Percentiles rank a stretch among this genome's conserved stretches.
Evolutionary conservation across 306 rosid genomes (phyloP).

Genomic region (Cucurbita maxima): DNA sequence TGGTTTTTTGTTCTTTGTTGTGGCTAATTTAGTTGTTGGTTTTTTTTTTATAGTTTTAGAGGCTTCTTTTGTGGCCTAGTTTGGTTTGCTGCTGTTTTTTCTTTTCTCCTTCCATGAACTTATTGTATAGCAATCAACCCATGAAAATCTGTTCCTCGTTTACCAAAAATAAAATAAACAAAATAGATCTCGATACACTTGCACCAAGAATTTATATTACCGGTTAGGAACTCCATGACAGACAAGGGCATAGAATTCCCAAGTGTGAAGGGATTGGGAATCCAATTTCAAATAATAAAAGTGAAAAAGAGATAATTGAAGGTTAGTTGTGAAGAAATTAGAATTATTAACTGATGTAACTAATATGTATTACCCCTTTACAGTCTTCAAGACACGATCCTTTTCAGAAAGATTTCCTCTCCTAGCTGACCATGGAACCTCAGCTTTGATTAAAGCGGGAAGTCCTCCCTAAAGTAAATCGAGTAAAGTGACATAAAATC

Average conservation of each 20-base stretch:
- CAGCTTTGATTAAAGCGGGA: conserved; percentile 69
- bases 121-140: too few relatives aligned
- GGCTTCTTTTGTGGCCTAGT: too few relatives aligned
- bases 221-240: not conserved
- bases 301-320: not conserved
- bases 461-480: conserved; percentile 56
- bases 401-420: conserved; percentile 71
- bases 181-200: not conserved
- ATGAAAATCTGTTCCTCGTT: too few relatives aligned
- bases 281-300: not conserved
- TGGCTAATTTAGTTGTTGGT: too few relatives aligned
- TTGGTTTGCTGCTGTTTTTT: too few relatives aligned
- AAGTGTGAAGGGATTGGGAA: not conserved
- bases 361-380: conserved; percentile 58
- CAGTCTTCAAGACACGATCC: conserved; percentile 85
- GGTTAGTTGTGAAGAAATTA: not conserved
- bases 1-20: too few relatives aligned
- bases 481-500: not conserved
- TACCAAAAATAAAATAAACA: too few relatives aligned
- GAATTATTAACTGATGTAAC: not conserved
- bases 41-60: too few relatives aligned
- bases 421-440: conserved; percentile 91
- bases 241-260: not conserved
- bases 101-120: too few relatives aligned
- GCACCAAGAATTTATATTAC: not conserved